Evolutionary conservation across 306 rosid genomes (phyloP), one percentile per base, ranked within the genome.

Genomic region (Lathyrus sativus): DNA sequence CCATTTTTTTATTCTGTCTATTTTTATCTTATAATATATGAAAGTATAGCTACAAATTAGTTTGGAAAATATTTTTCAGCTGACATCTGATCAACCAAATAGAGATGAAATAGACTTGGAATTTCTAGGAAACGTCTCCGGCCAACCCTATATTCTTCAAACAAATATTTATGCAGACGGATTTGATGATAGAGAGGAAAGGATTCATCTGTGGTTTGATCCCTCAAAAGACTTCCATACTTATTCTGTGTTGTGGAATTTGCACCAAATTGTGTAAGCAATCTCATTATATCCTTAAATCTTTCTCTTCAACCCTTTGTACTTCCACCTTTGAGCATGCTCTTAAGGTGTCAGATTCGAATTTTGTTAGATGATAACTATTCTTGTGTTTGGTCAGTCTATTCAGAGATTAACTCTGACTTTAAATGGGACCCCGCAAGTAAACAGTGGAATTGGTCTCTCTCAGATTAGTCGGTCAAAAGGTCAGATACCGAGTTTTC

Each of bases 161-260:
- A 90, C 96, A 58, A 92, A 92, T 74, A 54, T 92, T 51, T 92
- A 41, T 58, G 96, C 88, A 4, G 83, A 90, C 57, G 98, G 98
- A 22, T 80, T 65, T 9, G 96, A 65, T 78, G 80, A 86, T 74
- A 62, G 96, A 55, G 98, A 92, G 35, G 96, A 90, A 78, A 90
- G 98, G 78, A 85, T 92, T 73, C 80, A 75, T 42, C 85, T 92
- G 14, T 92, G 96, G 98, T 92, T 92, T 84, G 98, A 92, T 88
- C 98, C 98, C 22, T 83, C 96, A 50, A 72, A 77, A 62, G 87
- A 90, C 82, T 88, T 86, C 64, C 98, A 92, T 46, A 86, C 93
- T 50, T 90, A 92, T 78, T 92, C 98, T 44, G 74, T 92, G 2
- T 17, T 89, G 35, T 92, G 98, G 96, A 92, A 92, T 83, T 74